Base-by-base conservation (phyloP, 1,284 basidiomycete species). In the Sporisorium sorghi region DNA sequence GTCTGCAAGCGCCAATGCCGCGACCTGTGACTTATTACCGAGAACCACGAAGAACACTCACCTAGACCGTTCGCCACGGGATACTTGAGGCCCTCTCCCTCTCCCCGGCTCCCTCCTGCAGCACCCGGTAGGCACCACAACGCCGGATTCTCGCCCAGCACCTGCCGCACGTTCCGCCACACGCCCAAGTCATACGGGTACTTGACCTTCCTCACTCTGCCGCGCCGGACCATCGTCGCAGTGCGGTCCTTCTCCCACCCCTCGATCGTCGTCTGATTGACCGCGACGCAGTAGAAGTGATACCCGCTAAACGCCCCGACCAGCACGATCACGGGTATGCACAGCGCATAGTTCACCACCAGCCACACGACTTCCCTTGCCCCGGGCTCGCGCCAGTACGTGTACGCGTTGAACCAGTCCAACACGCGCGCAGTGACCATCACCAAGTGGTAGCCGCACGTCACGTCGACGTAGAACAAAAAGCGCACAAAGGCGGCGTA, bases 231-330 rank as follows among this genome's bases (percentile, higher is more conserved):
- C 76, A 98, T 88, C 0, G 90, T 92, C 5, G 93, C 91, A 0
- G 91, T 93, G 84, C 92, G 94, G 82, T 99, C 94, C 86, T 97
- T 97, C 85, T 99, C 97, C 93, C 93, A 97, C 1, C 92, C 90
- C 86, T 99, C 96, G 61, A 99, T 97, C 0, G 96, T 98, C 0
- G 96, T 99, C 12, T 91, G 91, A 84, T 99, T 99, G 21, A 88
- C 88, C 12, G 88, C 79, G n/a, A 96, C 85, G 51, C 90, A 89
- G 83, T 91, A 92, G 72, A 95, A 90, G 79, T 99, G 97, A 83
- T 96, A 99, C 28, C 94, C 62, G 69, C 91, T 93, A 74, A 85
- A 81, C 30, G 65, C 52, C 17, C 95, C 94, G 35, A 99, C 94
- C 26, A 90, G 87, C 50, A 97, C 84, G 40, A 94, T 85, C 2